Conservation (phyloP, 176 grass and related monocot genomes). For the Oryza punctata region DNA sequence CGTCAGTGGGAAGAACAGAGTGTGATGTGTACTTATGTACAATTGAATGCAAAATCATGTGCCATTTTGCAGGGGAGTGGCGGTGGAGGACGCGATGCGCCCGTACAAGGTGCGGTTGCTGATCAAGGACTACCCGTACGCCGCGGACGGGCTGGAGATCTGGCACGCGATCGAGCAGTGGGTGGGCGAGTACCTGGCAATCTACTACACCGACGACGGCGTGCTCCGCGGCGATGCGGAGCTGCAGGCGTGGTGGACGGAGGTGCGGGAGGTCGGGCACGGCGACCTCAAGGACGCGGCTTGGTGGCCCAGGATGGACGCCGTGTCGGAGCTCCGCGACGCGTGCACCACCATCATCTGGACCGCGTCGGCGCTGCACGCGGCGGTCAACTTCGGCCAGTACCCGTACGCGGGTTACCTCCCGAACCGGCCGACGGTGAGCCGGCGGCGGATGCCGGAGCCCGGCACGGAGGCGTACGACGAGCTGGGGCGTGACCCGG, state of each 20-base stretch:
- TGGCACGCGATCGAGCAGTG: slow-evolving; percentile 76
- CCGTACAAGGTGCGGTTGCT: slow-evolving; percentile 62
- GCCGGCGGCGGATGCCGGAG: slow-evolving; percentile 70
- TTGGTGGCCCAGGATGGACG: slow-evolving; percentile 65
- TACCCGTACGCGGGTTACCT: slow-evolving; percentile 81
- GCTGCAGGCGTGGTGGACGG: slow-evolving; percentile 86
- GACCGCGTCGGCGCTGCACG: slow-evolving; percentile 82
- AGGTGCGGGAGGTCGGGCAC: slow-evolving; percentile 82
- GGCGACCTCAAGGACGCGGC: slow-evolving; percentile 67
- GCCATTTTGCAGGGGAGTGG: slow-evolving; percentile 49
- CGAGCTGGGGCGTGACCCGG: slow-evolving; percentile 54
- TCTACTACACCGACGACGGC: slow-evolving; percentile 68
- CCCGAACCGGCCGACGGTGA: slow-evolving; percentile 73
- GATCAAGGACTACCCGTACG: slow-evolving; percentile 78
- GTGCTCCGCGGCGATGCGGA: slow-evolving; percentile 50
- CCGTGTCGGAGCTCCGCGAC: slow-evolving; percentile 48
- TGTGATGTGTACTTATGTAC: not conserved
- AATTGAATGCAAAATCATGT: not conserved
- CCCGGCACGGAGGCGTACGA: slow-evolving; percentile 40
- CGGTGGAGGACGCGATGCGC: slow-evolving; percentile 49
- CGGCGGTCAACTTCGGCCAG: slow-evolving; percentile 90
- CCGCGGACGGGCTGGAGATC: slow-evolving; percentile 65
- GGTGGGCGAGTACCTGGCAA: slow-evolving; percentile 66
- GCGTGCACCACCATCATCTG: slow-evolving; percentile 81
- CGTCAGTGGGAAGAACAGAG: not conserved